Evolutionary conservation across 208 protist species (phyloP), one percentile per base, ranked within the genome.

Genomic region (Trypanosoma caninum): DNA sequence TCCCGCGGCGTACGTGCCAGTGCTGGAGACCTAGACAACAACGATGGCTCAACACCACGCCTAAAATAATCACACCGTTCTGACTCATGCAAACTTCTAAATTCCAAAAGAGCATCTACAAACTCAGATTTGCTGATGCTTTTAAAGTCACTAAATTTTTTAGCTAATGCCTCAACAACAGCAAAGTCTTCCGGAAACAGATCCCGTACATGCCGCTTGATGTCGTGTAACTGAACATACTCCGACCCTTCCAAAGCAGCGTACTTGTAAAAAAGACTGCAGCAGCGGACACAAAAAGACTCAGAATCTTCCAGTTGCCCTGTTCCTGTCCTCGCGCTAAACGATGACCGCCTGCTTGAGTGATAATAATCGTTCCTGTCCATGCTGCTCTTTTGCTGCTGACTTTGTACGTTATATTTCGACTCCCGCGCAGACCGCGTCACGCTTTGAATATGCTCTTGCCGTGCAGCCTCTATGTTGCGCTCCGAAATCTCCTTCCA

Each of bases 211-310:
- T 84, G 73, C 38, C 59, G 56, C 34, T 75, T 52, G 35, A 91
- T 72, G 35, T 88, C 74, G 9, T 50, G 41, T 23, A 79, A 60
- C 23, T 45, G 51, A 14, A 94, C 68, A 8, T 65, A 68, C 4
- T 55, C 45, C 11, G 52, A 68, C 8, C 44, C 37, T 18, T 72
- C 9, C 30, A 56, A 65, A 20, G 80, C 40, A 33, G 84, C 74
- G 68, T 89, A 94, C 68, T 94, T 94, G 76, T 74, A 79, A 53
- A 94, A 94, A 60, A 94, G 82, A 0, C 84, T 84, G 28, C 84
- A 78, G 30, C 78, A 83, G 11, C 77, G 78, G n/a, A 91, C 80
- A 46, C 37, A 55, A 18, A 79, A 79, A 23, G 79, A 51, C 53
- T 84, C 76, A 55, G 65, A 56, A 18, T 72, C 48, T 47, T 64